Conservation (phyloP, 2,329 filamentous ascomycete species). For the Penicillium hesseltinei region DNA sequence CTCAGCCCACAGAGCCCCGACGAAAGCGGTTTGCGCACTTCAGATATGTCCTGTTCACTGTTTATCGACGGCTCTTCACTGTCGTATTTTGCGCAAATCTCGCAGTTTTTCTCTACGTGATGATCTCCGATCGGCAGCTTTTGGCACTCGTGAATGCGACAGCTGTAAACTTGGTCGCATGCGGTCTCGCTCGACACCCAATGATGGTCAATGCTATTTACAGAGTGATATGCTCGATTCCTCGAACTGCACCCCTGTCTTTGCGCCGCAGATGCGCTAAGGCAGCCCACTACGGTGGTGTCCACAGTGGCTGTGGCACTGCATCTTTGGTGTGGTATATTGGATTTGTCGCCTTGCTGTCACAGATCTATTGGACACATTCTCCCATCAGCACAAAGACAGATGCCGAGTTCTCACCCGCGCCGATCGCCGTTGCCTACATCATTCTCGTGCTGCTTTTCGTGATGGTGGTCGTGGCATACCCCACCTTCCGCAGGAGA, state of each 20-base stretch:
- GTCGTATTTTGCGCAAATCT: slow-evolving; percentile 41
- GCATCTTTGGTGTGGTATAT: slow-evolving; percentile 49
- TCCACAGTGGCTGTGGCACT: slow-evolving; percentile 52
- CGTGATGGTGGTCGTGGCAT: slow-evolving; percentile 60
- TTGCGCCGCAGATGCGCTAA: slow-evolving; percentile 48
- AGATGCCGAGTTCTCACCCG: slow-evolving; percentile 21
- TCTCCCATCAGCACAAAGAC: slow-evolving; percentile 16
- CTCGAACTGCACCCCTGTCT: slow-evolving; percentile 45
- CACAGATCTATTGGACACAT: slow-evolving; percentile 28
- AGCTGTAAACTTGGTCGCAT: slow-evolving; percentile 47
- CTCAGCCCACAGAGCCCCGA: slow-evolving; percentile 8
- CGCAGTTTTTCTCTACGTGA: slow-evolving; percentile 36
- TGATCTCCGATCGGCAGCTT: slow-evolving; percentile 36
- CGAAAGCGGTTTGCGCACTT: slow-evolving; percentile 13
- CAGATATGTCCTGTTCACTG: slow-evolving; percentile 17
- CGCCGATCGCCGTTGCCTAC: slow-evolving; percentile 55
- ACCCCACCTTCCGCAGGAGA: slow-evolving; percentile 61
- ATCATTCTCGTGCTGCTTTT: slow-evolving; percentile 58
- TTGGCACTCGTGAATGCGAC: slow-evolving; percentile 43
- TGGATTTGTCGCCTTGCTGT: slow-evolving; percentile 33
- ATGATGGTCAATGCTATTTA: slow-evolving; percentile 53
- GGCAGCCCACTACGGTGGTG: slow-evolving; percentile 54
- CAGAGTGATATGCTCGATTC: slow-evolving; percentile 44
- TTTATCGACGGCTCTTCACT: slow-evolving; percentile 45
- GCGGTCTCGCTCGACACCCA: slow-evolving; percentile 52